Evolutionary conservation across 345 rosid genomes (phyloP), one percentile per base, ranked within the genome.

Genomic region (Eucalyptus decipiens): DNA sequence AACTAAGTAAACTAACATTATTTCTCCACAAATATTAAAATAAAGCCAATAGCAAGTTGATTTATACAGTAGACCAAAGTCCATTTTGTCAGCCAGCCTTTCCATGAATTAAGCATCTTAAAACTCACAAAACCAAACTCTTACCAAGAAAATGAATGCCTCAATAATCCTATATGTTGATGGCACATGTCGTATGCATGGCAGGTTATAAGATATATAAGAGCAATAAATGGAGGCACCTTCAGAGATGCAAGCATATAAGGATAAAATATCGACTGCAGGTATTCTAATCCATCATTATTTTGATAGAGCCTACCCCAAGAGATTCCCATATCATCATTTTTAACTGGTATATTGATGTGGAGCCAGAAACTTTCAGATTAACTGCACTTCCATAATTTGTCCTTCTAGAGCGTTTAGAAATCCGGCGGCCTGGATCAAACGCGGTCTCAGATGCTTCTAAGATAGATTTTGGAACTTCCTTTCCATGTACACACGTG

Each of bases 281-380:
- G 87, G 50, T 87, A 34, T 76, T 40, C 47, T 40, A 76, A 76
- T 76, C 85, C 28, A 76, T 76, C 26, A 90, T 23, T 54, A 87
- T 80, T 24, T 83, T 50, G 32, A 26, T 15, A 49, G 62, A 88
- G 90, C 96, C 87, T 96, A 97, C 99, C 98, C 99, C 99, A 88
- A 98, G 97, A 85, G 97, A 95, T 92, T 97, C 99, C 98, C 99
- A 97, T 91, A 97, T 98, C 99, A 98, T 96, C 99, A 98, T 97
- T 92, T 98, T 98, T 88, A 98, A 92, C 88, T 96, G 99, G 93
- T 98, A 98, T 87, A 98, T 89, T 37, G 99, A 92, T 76, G 97
- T 98, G 60, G 97, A 93, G 15, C 98, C 98, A 87, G 99, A 98
- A 89, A 98, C 99, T 92, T 94, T 95, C 85, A 98, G 91, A 92